phyloP scores from a whole-genome alignment of 176 grass and related monocot species.

The Eragrostis nindensis region DNA sequence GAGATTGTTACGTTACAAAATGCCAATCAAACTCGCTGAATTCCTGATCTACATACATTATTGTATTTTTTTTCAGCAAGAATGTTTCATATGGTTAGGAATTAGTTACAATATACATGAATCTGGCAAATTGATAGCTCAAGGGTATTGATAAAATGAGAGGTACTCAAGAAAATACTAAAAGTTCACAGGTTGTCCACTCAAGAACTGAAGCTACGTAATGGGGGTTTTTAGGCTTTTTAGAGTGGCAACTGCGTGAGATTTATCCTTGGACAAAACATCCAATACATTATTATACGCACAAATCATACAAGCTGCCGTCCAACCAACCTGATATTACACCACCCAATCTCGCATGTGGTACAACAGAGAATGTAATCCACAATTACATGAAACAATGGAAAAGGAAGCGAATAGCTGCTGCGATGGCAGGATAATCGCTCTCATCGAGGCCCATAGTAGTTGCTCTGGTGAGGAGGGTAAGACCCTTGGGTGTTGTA shows the following conservation, averaged over 20 bases:
- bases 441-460: constrained; percentile 78
- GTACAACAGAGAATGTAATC: constrained; percentile 29
- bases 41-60: too few species aligned
- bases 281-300: constrained; percentile 51
- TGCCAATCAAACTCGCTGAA: too few species aligned
- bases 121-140: too few species aligned
- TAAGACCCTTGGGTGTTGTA: constrained; percentile 65
- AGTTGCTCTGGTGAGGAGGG: constrained; percentile 65
- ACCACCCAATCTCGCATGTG: constrained; percentile 29
- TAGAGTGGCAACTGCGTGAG: neutral
- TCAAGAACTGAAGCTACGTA: neutral
- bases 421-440: neutral
- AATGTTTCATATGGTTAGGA: too few species aligned
- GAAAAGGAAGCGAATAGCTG: constrained; percentile 23
- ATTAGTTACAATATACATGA: too few species aligned
- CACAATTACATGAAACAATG: constrained; percentile 25
- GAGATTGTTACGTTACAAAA: too few species aligned
- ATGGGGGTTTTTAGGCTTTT: neutral
- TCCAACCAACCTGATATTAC: constrained; percentile 38
- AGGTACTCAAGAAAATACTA: too few species aligned
- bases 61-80: too few species aligned
- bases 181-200: neutral
- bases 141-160: too few species aligned
- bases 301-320: constrained; percentile 44
- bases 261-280: neutral